Evolutionary conservation across 2,329 filamentous ascomycete genomes (phyloP).

Genomic region (Stemphylium vesicarium): DNA sequence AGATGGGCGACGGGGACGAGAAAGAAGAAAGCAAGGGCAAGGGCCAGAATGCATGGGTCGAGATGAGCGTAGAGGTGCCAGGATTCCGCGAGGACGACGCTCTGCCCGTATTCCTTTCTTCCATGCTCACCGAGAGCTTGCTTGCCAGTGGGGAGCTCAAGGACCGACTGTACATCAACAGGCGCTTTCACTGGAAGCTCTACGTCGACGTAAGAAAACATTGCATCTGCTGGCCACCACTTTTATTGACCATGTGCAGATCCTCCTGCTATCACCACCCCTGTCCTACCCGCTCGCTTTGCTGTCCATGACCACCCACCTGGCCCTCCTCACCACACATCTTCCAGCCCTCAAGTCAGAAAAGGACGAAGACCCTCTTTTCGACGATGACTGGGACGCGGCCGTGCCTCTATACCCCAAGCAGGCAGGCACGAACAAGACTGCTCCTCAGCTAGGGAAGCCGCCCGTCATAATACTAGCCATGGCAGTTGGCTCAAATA

Average conservation of each 20-base stretch:
- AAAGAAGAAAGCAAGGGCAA: slow-evolving; percentile 39
- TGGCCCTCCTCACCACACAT: slow-evolving; percentile 86
- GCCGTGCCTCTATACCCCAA: slow-evolving; percentile 77
- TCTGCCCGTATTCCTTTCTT: slow-evolving; percentile 81
- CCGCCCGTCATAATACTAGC: slow-evolving; percentile 92
- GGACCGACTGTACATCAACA: slow-evolving; percentile 82
- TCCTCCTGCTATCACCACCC: slow-evolving; percentile 90
- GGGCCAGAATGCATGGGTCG: slow-evolving; percentile 76
- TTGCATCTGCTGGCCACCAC: background rate
- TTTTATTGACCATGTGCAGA: slow-evolving; percentile 58
- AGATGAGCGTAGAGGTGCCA: slow-evolving; percentile 89
- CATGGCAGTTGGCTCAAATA: slow-evolving; percentile 81
- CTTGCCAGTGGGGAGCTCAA: slow-evolving; percentile 71
- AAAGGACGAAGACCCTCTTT: slow-evolving; percentile 93
- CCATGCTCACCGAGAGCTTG: slow-evolving; percentile 88
- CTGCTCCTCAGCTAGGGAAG: slow-evolving; percentile 50
- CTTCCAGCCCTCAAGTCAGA: slow-evolving; percentile 86
- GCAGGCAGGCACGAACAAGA: slow-evolving; percentile 30
- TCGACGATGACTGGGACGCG: slow-evolving; percentile 96
- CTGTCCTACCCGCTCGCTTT: slow-evolving; percentile 92
- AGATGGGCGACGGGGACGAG: slow-evolving; percentile 48
- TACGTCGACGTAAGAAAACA: slow-evolving; percentile 79
- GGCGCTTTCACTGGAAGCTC: slow-evolving; percentile 92
- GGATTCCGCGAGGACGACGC: slow-evolving; percentile 91
- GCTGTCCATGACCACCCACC: slow-evolving; percentile 89